Base-by-base conservation (phyloP, 805 yeast genomes). In the Wickerhamomyces sydowiorum region DNA sequence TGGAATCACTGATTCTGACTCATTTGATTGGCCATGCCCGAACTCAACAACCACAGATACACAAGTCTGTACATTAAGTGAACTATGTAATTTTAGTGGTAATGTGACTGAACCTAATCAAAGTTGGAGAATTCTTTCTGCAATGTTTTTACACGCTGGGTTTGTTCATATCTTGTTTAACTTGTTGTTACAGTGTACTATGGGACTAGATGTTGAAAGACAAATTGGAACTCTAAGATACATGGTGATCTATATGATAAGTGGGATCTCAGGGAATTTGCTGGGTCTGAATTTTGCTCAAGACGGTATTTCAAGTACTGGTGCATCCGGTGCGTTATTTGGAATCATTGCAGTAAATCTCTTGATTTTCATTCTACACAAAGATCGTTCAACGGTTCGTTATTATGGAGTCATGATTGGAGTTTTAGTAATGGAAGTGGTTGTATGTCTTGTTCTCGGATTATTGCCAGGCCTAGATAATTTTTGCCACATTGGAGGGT, bases 401-500 rank as follows among this genome's bases (percentile, higher is more conserved):
- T 66, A 66, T 35, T 85, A 77, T 47, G 65, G 62, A 28, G 53
- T 71, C 6, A 65, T 72, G 27, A 60, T 83, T 12, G 37, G 58
- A 19, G 65, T 73, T 13, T 71, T 78, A 61, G 45, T 80, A n/a
- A 61, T 64, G 9, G 88, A 83, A 54, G 70, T 83, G 29, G 52
- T 81, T 12, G 66, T 81, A 5, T 70, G 80, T 30, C 68, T 83
- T 36, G 82, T 73, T 7, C 61, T 83, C 17, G 90, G 90, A 0
- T 63, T 83, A 17, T 61, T 83, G 14, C 90, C 90, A 0, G 90
- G 90, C 0, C 56, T 83, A 41, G 90, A 83, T 58, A 83, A 83
- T 56, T 83, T 83, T 53, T 72, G 84, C 34, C 89, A 83, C 57
- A 74, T 83, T 50, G 90, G 90, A 10, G 90, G 90, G 6, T 80